These are phyloP conservation scores for Trypanosoma scelopori DNA, from an alignment of 208 protist genomes.

Conservation along the genomic window DNA sequence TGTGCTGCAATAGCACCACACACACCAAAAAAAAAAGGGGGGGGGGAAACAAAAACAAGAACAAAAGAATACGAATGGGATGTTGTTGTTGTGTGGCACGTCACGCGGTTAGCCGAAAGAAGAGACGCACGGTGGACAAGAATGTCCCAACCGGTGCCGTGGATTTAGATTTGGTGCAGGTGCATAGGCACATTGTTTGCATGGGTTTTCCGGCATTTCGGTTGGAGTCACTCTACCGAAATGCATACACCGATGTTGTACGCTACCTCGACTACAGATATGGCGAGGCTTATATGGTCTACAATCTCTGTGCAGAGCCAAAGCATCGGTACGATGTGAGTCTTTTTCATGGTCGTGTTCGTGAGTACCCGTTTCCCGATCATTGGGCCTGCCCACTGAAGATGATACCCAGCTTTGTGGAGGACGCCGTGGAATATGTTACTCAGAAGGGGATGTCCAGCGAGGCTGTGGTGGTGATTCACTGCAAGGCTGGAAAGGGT, in stretches of 20 bases:
- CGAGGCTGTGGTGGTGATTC: conserved; percentile 85
- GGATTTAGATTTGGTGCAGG: conserved; percentile 92
- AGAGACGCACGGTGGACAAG: conserved; percentile 67
- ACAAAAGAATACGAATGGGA: conserved; percentile 17
- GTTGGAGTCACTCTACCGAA: conserved; percentile 92
- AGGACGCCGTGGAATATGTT: conserved; percentile 43
- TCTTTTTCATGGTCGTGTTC: conserved; percentile 56
- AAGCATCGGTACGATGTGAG: conserved; percentile 73
- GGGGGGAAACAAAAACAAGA: too few relatives aligned
- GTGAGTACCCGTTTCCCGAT: conserved; percentile 92
- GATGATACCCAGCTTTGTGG: conserved; percentile 73
- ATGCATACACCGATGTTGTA: conserved; percentile 74
- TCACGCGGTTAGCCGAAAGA: conserved; percentile 90
- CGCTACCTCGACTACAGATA: conserved; percentile 86
- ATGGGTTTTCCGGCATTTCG: conserved; percentile 93
- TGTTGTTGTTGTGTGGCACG: conserved; percentile 29
- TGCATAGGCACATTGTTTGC: conserved; percentile 87
- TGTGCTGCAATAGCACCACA: too few relatives aligned
- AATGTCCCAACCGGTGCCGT: conserved; percentile 51
- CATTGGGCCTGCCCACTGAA: conserved; percentile 88
- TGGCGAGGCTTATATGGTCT: conserved; percentile 88
- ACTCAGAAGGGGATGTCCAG: background rate
- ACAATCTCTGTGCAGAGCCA: conserved; percentile 92
- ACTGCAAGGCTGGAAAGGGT: conserved; percentile 96
- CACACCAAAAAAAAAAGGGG: too few relatives aligned